Evolutionary conservation across 1,139 yeast species (phyloP).

Genomic region (Lodderomyces jiufengensis): DNA sequence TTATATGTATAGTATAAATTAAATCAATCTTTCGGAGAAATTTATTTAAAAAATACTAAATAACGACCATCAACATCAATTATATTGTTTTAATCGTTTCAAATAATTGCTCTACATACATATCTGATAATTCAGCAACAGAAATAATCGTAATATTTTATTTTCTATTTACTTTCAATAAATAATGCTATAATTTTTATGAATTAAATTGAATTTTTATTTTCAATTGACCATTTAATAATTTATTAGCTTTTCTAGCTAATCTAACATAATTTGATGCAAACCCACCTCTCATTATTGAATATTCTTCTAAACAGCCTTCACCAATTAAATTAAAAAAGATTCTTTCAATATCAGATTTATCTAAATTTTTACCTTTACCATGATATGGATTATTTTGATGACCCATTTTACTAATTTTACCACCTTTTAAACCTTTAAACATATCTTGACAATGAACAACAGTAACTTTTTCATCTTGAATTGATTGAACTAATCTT

Average conservation of each 20-base stretch:
- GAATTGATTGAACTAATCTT: constrained; percentile 53
- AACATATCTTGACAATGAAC: constrained; percentile 80
- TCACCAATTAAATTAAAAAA: constrained; percentile 73
- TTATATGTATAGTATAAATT: no score
- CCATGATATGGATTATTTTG: constrained; percentile 64
- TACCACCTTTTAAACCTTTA: constrained; percentile 67
- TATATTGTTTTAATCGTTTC: no score
- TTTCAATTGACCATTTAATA: constrained; percentile 42
- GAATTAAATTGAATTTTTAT: no score
- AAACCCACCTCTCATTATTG: constrained; percentile 71
- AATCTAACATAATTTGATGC: constrained; percentile 68
- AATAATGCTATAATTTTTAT: no score
- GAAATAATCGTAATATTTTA: no score
- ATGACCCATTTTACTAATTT: constrained; percentile 62
- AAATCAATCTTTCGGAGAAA: no score
- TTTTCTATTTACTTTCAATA: no score
- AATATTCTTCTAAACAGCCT: constrained; percentile 67
- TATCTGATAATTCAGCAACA: no score
- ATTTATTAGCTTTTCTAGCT: constrained; percentile 50
- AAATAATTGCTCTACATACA: no score
- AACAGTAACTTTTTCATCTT: constrained; percentile 63
- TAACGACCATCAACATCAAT: no score
- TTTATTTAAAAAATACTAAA: no score
- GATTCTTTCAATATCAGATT: constrained; percentile 73
- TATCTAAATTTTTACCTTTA: constrained; percentile 57